phyloP scores from a whole-genome alignment of 2,329 filamentous ascomycete genomes.

The Arthroderma sp. region DNA sequence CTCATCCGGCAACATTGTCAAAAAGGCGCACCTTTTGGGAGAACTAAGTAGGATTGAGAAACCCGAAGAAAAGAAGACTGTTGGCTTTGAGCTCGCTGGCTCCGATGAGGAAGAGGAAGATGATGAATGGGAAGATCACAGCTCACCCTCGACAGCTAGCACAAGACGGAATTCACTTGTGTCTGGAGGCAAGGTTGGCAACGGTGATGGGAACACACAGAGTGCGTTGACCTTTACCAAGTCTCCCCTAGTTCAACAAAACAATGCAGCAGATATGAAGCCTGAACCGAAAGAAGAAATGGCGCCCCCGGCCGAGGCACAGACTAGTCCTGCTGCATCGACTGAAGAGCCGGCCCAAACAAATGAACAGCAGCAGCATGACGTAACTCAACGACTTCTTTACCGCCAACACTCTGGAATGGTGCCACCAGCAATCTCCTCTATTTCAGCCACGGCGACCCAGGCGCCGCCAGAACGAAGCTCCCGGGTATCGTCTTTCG shows the following conservation, averaged over 20 bases:
- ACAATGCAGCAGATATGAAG: conserved; percentile 7
- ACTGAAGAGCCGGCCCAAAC: neutral
- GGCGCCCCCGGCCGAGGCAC: neutral
- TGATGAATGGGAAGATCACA: conserved; percentile 38
- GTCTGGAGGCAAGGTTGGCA: conserved; percentile 18
- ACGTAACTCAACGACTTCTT: conserved; percentile 29
- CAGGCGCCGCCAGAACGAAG: conserved; percentile 25
- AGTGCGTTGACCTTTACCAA: conserved; percentile 7
- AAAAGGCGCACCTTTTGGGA: conserved; percentile 27
- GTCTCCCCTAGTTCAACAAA: conserved; percentile 14
- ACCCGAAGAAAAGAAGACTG: conserved; percentile 32
- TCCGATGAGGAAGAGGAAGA: conserved; percentile 32
- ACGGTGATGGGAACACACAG: conserved; percentile 9
- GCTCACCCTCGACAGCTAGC: conserved; percentile 37
- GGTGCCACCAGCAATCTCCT: conserved; percentile 39
- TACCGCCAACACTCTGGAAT: conserved; percentile 32
- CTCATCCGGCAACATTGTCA: conserved; percentile 24
- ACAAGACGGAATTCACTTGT: conserved; percentile 36
- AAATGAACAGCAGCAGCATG: conserved; percentile 23
- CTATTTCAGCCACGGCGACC: conserved; percentile 35
- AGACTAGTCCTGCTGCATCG: neutral
- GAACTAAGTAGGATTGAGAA: conserved; percentile 7
- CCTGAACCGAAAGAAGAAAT: neutral
- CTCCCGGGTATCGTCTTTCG: conserved; percentile 27
- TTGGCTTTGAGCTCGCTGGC: conserved; percentile 36